Evolutionary conservation across 1,284 basidiomycete genomes (phyloP).

Genomic region (Ceratorhiza oryzae-sativae): DNA sequence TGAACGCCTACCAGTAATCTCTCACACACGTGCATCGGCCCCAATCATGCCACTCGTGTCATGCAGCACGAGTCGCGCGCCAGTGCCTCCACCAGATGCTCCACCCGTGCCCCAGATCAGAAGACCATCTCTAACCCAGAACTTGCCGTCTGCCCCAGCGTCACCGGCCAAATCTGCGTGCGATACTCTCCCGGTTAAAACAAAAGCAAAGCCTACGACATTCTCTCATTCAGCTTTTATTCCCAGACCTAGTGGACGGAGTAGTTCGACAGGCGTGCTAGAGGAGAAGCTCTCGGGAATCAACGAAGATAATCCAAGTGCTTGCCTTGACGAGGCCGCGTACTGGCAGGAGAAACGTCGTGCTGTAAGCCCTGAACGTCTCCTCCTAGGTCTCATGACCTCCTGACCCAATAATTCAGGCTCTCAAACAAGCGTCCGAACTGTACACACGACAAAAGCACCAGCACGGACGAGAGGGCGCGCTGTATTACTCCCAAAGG

Average conservation of each 20-base stretch:
- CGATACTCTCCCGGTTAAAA: conserved; percentile 17
- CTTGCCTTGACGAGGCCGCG: conserved; percentile 24
- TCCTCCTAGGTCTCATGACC: background rate
- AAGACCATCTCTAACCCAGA: background rate
- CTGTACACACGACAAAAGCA: conserved; percentile 26
- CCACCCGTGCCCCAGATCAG: background rate
- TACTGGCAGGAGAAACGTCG: conserved; percentile 36
- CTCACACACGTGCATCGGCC: background rate
- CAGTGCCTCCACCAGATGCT: conserved; percentile 16
- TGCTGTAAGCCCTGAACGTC: background rate
- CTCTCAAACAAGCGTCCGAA: conserved; percentile 33
- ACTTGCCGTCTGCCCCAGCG: background rate
- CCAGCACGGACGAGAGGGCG: conserved; percentile 34
- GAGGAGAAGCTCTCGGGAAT: background rate
- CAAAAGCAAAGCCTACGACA: background rate
- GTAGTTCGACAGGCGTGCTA: background rate
- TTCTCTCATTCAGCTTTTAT: conserved; percentile 1
- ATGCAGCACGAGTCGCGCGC: background rate
- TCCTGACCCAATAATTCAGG: background rate
- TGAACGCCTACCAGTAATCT: conserved; percentile 20
- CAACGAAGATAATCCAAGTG: conserved; percentile 4
- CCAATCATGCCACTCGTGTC: background rate
- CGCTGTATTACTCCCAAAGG: conserved; percentile 37
- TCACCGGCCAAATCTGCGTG: conserved; percentile 12
- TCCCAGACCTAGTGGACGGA: conserved; percentile 11